These are phyloP conservation scores for Closterium sp. DNA, from an alignment of 139 green algal species.

Conservation along the genomic window DNA sequence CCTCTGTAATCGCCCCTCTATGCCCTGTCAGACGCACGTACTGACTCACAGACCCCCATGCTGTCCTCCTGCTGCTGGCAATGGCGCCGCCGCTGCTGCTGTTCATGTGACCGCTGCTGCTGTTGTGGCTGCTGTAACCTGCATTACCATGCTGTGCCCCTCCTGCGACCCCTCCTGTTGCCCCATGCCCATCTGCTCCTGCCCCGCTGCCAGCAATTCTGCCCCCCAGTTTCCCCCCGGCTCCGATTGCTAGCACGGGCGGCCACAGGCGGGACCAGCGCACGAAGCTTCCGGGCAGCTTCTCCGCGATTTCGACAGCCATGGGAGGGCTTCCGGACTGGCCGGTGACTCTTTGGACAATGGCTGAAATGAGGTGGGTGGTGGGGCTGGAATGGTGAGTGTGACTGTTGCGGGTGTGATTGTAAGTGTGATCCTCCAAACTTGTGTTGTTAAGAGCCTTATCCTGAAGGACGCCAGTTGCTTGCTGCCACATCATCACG, in stretches of 20 bases:
- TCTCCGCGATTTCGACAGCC: constrained; percentile 17
- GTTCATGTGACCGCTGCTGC: too few species aligned
- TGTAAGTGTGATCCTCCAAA: background rate
- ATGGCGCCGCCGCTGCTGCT: background rate
- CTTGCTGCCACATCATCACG: constrained; percentile 24
- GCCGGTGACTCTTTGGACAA: background rate
- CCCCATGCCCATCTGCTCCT: background rate
- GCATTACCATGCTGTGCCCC: background rate
- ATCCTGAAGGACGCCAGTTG: background rate
- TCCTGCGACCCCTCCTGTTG: background rate
- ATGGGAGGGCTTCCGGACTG: constrained; percentile 6
- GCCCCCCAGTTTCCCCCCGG: background rate
- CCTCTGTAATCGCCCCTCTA: background rate
- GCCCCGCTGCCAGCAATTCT: background rate
- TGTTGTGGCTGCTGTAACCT: background rate
- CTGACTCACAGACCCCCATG: background rate
- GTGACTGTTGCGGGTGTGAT: background rate
- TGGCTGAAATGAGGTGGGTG: background rate
- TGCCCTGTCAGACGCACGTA: background rate
- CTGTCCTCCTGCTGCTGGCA: background rate
- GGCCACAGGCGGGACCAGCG: constrained; percentile 12
- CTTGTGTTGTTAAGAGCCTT: background rate
- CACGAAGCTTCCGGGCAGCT: background rate
- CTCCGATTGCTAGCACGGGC: background rate
- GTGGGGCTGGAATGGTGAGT: background rate